Conservation (phyloP, 495 filamentous ascomycete species). For the Xylaria venustula region DNA sequence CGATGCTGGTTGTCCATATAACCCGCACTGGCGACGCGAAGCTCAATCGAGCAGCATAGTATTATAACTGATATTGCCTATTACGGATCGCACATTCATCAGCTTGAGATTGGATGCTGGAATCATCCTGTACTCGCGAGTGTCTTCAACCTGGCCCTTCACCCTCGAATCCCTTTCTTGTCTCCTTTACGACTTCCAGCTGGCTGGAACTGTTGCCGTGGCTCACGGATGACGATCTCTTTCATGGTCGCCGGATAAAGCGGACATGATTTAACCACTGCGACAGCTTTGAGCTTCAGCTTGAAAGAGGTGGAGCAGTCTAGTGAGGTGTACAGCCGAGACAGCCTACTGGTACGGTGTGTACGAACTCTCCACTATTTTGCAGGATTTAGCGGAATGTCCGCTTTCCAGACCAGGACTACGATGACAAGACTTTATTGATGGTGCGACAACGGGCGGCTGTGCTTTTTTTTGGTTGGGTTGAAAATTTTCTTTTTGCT, state of each 20-base stretch:
- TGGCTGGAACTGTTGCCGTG: background rate
- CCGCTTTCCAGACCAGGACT: background rate
- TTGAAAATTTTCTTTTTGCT: background rate
- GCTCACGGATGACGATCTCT: background rate
- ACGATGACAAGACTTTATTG: background rate
- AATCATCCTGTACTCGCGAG: too few species aligned
- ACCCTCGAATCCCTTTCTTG: background rate
- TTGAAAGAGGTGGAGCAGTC: background rate
- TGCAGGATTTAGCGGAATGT: background rate
- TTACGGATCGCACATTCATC: background rate
- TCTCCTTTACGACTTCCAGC: background rate
- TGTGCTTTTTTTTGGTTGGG: background rate
- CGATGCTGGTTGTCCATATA: background rate
- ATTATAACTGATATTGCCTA: too few species aligned
- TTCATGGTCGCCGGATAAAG: background rate
- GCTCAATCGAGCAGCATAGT: background rate
- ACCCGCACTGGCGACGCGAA: background rate
- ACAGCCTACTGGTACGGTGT: too few species aligned
- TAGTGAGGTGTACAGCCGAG: background rate
- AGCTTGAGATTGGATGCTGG: background rate
- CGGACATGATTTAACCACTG: background rate
- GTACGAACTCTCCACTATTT: background rate
- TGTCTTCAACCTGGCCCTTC: background rate
- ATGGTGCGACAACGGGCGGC: constrained; percentile 1
- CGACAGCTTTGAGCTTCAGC: background rate